phyloP scores from a whole-genome alignment of 2,329 filamentous ascomycete genomes.

The Dothistroma pini region DNA sequence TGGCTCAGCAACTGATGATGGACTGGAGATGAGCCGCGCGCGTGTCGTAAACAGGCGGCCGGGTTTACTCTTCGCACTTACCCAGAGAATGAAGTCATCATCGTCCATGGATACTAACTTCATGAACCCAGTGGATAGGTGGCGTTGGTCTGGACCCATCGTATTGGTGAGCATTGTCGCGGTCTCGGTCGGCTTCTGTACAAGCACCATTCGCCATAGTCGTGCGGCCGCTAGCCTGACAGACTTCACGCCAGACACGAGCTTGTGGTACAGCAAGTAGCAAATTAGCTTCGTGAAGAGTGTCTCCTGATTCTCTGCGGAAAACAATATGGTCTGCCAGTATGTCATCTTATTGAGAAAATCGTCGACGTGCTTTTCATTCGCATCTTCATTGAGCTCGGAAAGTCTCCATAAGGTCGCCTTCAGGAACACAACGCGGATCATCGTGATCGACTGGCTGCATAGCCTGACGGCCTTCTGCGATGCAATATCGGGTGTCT shows the following conservation, averaged over 20 bases:
- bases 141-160: constrained; percentile 65
- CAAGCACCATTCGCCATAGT: constrained; percentile 85
- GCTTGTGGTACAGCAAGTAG: constrained; percentile 87
- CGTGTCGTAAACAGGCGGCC: too few relatives aligned
- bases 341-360: constrained; percentile 86
- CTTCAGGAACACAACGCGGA: constrained; percentile 73
- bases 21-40: too few relatives aligned
- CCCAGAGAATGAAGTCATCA: constrained; percentile 80
- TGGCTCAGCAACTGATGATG: too few relatives aligned
- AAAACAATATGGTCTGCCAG: constrained; percentile 90
- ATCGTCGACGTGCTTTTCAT: constrained; percentile 60
- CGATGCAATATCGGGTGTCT: constrained; percentile 73
- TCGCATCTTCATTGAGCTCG: constrained; percentile 67
- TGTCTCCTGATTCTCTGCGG: constrained; percentile 71
- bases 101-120: constrained; percentile 86
- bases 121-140: constrained; percentile 72
- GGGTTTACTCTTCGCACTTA: too few relatives aligned
- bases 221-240: constrained; percentile 75
- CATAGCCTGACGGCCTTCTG: constrained; percentile 91
- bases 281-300: constrained; percentile 81
- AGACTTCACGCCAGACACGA: constrained; percentile 65
- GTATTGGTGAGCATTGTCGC: constrained; percentile 68
- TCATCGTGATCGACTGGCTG: constrained; percentile 71
- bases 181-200: constrained; percentile 86
- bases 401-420: constrained; percentile 78